A percentile compares a stretch with the other conserved stretches of the same genome.
phyloP scores from a whole-genome alignment of 78 protist species.

The Creolimax fragrantissima region DNA sequence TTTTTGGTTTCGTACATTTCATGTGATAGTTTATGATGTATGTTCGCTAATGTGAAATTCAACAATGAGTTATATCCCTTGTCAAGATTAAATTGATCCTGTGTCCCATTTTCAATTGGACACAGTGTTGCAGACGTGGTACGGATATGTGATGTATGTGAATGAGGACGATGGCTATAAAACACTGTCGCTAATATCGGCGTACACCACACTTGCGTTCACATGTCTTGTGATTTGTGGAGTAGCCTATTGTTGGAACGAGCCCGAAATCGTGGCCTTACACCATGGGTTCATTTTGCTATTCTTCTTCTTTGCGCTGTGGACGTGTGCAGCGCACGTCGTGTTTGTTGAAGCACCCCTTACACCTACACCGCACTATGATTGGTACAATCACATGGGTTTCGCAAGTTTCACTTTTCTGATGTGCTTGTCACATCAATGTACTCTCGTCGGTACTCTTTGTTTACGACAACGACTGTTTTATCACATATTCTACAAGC shows the following conservation, averaged over 20 bases:
- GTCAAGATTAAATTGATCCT: not conserved
- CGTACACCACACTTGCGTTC: not conserved
- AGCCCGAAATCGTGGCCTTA: constrained; percentile 6
- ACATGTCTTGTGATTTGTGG: not conserved
- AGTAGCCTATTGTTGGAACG: not conserved
- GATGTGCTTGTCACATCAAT: constrained; percentile 1
- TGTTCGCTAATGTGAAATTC: not conserved
- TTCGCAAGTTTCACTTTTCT: not conserved
- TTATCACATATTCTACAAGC: constrained; percentile 3
- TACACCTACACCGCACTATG: not conserved
- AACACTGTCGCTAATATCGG: not conserved
- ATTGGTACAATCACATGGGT: not conserved
- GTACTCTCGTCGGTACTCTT: constrained; percentile 10
- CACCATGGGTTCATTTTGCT: constrained; percentile 8
- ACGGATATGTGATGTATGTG: not conserved
- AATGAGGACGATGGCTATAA: not conserved
- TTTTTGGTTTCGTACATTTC: not conserved
- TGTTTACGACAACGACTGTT: not conserved
- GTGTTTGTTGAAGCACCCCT: not conserved
- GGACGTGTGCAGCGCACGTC: not conserved
- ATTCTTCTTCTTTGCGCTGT: not conserved
- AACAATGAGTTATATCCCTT: not conserved
- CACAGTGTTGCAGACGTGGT: not conserved
- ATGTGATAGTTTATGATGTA: not conserved
- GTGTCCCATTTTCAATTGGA: not conserved